Evolutionary conservation across 441 rosid species (phyloP), one percentile per base, ranked within the genome.

Genomic region (Adansonia madagascariensis): DNA sequence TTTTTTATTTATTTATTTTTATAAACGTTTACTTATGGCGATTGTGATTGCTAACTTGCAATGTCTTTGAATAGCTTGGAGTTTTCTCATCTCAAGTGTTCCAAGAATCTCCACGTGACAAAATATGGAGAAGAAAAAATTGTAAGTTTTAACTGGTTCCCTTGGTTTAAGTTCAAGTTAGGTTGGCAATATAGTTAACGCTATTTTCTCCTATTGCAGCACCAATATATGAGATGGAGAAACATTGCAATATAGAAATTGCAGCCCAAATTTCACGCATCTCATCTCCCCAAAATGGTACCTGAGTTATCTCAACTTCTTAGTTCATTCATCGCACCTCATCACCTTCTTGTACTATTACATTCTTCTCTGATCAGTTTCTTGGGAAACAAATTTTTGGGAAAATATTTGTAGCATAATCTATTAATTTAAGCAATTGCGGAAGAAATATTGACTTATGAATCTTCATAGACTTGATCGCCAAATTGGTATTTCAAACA

Each of bases 1-100:
- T 35, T 31, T 8, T 2, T 35, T 35, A 35, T 35, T 35, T 35
- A 35, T 35, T 35, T 27, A 27, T 31, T 53, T n/a, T 31, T 10
- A 53, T 71, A 35, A 17, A 35, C 1, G 0, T 35, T 55, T 55
- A 6, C 39, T 55, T 39, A 35, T 77, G 76, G 47, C 52, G 57
- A 8, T 52, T 41, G 72, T 49, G 77, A 63, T 18, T 64, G 43
- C 81, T 74, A 72, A 78, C 75, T 49, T 75, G 57, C 53, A 11
- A 56, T 50, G 24, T 61, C 50, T 75, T 83, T 79, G 72, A 78
- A 83, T 91, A 96, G 99, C 99, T 96, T 27, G 99, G 99, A 81
- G 96, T 92, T 31, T 94, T 96, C 86, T 96, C 98, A 65, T 91
- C 99, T 79, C 98, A 94, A 79, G 97, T 96, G 52, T 91, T 96